phyloP scores from a whole-genome alignment of 805 yeast species.

The Schwanniomyces sp. region DNA sequence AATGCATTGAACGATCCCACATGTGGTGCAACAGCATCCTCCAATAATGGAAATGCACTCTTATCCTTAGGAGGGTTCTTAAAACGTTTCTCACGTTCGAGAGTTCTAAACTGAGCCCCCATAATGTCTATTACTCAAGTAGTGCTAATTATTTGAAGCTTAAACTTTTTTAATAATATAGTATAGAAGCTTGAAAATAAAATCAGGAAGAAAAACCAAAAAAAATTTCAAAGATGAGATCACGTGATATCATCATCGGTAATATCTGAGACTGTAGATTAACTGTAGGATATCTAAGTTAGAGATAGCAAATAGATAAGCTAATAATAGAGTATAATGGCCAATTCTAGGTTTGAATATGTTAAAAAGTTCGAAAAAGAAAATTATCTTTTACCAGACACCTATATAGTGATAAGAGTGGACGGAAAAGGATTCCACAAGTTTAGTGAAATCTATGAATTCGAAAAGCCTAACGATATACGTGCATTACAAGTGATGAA shows the following conservation, averaged over 20 bases:
- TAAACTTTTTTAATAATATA: background rate
- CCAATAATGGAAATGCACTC: constrained; percentile 75
- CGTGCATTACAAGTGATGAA: constrained; percentile 81
- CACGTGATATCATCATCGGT: constrained; percentile 4
- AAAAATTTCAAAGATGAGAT: constrained; percentile 11
- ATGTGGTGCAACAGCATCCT: constrained; percentile 92
- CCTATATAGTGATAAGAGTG: constrained; percentile 78
- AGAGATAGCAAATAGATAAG: too few relatives aligned
- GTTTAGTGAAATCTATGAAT: constrained; percentile 69
- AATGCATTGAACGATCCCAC: constrained; percentile 95
- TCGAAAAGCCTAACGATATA: constrained; percentile 84
- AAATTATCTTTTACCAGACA: constrained; percentile 69
- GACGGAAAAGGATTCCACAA: constrained; percentile 96
- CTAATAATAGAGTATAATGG: constrained; percentile 46
- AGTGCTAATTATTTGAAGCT: background rate
- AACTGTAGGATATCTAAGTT: too few relatives aligned
- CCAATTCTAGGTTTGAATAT: constrained; percentile 84
- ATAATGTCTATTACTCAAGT: constrained; percentile 14
- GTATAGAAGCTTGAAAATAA: background rate
- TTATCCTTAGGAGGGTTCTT: constrained; percentile 87
- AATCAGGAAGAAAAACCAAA: constrained; percentile 1
- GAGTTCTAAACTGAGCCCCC: constrained; percentile 70
- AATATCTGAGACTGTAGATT: background rate
- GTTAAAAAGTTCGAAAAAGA: constrained; percentile 81
- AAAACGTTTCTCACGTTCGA: constrained; percentile 85